Evolutionary conservation across 176 grass and related monocot genomes (phyloP).

Genomic region (Ensete glaucum): DNA sequence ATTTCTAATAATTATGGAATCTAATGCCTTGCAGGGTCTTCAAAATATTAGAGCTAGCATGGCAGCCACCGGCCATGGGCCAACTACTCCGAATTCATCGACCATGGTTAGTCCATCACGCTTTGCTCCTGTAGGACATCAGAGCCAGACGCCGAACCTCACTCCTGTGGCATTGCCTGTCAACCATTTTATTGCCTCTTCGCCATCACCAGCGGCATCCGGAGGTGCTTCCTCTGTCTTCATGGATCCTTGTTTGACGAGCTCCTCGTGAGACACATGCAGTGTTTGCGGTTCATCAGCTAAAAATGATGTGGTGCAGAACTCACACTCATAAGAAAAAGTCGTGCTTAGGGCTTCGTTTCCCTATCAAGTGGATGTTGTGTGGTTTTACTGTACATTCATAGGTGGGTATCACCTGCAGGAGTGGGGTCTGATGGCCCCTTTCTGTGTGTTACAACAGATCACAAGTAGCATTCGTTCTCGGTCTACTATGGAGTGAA

Average conservation of each 20-base stretch:
- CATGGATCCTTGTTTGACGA: slow-evolving; percentile 43
- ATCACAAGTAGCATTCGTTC: no score
- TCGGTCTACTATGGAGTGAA: no score
- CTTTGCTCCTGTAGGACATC: slow-evolving; percentile 45
- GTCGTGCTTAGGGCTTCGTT: not conserved
- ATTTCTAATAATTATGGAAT: not conserved
- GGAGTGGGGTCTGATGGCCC: no score
- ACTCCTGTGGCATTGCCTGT: slow-evolving; percentile 42
- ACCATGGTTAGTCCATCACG: slow-evolving; percentile 47
- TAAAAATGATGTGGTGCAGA: not conserved
- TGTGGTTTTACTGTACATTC: no score
- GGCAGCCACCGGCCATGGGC: not conserved
- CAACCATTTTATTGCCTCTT: slow-evolving; percentile 55
- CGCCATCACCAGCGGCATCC: slow-evolving; percentile 65
- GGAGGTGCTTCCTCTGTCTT: slow-evolving; percentile 61
- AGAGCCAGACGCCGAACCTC: slow-evolving; percentile 29
- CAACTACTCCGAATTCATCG: slow-evolving; percentile 6
- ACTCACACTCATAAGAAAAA: not conserved
- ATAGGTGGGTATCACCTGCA: no score
- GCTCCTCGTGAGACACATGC: slow-evolving; percentile 26
- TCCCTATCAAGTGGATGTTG: no score
- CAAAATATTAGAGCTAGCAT: not conserved
- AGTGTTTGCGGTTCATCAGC: not conserved
- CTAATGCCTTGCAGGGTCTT: slow-evolving; percentile 3
- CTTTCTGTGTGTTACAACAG: no score